Evolutionary conservation across 371 early-diverging fungal species (phyloP), one percentile per base, ranked within the genome.

Genomic region (Umbelopsis sp.): DNA sequence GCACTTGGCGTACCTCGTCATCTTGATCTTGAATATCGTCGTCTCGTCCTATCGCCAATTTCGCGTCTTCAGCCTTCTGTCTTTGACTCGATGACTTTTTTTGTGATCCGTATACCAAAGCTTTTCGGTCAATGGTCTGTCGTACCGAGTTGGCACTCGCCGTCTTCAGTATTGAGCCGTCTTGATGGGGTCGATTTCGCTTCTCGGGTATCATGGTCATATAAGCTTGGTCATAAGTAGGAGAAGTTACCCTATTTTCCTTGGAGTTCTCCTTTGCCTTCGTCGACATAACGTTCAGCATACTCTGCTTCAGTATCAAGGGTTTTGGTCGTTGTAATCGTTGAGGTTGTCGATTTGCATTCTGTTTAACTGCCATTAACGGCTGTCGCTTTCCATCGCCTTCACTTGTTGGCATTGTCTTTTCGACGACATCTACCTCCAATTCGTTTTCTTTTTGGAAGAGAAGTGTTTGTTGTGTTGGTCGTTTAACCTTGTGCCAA

Each of bases 401-500:
- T 9, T 51, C 12, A 4, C 25, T 51, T 12, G 52, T 12, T 10
- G 41, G 7, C 12, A 12, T 7, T 12, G 41, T 41, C 41, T 41
- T 35, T 4, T 7, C 35, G 0, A 5, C 32, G 57, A 16, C 22
- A 29, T 16, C 57, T 35, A 6, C 8, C 10, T 4, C 16, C n/a
- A 37, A 11, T 32, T 57, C 57, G 5, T 35, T 57, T 9, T 18
- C 37, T 57, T 57, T 57, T 57, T 37, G 57, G 18, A n/a, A 29
- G 14, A 57, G 35, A 9, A 35, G 57, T 29, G 57, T 37, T 57
- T 57, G 57, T 35, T 57, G 37, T 10, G 57, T 1, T 35, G 57
- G 57, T 18, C 57, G 29, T 35, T 29, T 29, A 11, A 35, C 57
- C 35, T 57, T 57, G 6, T 57, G 57, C 57, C 57, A 57, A 18